Percentiles rank a stretch among this genome's conserved stretches.
Conservation (phyloP, 352 stramenopile species). For the Bremia lactucae region DNA sequence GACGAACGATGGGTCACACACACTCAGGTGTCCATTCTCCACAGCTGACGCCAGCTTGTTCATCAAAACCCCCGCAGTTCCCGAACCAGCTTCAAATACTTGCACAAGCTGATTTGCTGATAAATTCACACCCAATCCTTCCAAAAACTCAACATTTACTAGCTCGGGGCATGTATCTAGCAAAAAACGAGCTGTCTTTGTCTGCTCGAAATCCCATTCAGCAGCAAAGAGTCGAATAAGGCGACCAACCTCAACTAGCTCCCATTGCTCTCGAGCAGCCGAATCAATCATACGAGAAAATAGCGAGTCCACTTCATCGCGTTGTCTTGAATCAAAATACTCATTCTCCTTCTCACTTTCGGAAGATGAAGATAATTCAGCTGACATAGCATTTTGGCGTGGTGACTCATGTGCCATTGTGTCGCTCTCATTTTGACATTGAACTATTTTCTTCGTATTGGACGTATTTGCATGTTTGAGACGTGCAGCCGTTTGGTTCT, state of each 20-base stretch:
- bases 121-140: constrained; percentile 57
- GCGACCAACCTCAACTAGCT: constrained; percentile 66
- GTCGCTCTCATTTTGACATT: too few relatives aligned
- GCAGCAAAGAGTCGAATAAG: constrained; percentile 71
- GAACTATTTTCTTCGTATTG: not conserved
- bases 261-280: constrained; percentile 61
- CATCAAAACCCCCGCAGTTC: constrained; percentile 40
- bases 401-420: too few relatives aligned
- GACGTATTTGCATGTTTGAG: not conserved
- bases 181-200: constrained; percentile 57
- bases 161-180: constrained; percentile 56
- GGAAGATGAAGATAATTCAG: constrained; percentile 8
- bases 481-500: not conserved
- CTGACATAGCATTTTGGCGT: not conserved
- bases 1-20: constrained; percentile 35
- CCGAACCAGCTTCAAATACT: constrained; percentile 62
- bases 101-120: constrained; percentile 42
- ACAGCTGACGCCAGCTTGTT: constrained; percentile 67
- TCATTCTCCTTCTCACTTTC: constrained; percentile 14
- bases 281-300: constrained; percentile 71
- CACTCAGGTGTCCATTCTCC: constrained; percentile 55
- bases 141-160: constrained; percentile 78
- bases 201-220: constrained; percentile 37
- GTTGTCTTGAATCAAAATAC: constrained; percentile 4
- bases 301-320: constrained; percentile 11